Evolutionary conservation across 805 yeast genomes (phyloP), one percentile per base, ranked within the genome.

Genomic region (Suhomyces sp.): DNA sequence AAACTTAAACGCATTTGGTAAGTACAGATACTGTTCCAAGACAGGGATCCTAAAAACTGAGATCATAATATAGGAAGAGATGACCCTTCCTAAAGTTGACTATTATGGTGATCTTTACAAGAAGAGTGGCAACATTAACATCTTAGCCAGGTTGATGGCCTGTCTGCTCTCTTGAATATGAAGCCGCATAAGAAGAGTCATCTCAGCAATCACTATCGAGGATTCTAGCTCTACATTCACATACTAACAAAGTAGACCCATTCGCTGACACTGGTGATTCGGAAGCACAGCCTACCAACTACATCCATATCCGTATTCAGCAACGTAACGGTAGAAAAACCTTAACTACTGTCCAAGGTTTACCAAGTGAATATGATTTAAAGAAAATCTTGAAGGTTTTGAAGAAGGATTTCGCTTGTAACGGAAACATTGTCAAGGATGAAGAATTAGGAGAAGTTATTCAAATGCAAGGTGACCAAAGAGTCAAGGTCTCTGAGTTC

Each of bases 261-360:
- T 91, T 91, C 82, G 97, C 98, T 82, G 98, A 91, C 70, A 90
- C 97, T 72, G 98, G 97, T 76, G 98, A 91, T 79, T 95, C 93
- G 73, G 96, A 91, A 68, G 84, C 95, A 54, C 91, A 91, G 72
- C 85, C 95, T 60, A 81, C 95, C 42, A 88, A 87, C 75, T 88
- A 90, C 73, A 87, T 91, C 68, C 98, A 90, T 70, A 84, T 91
- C 66, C 95, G 98, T 77, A 91, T 95, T 65, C 98, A 91, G 72
- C 98, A 91, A 75, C 91, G 98, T 77, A 91, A 93, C 74, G 98
- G 98, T 63, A 90, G 98, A 74, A 91, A 91, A 72, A 91, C 98
- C 46, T 79, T 91, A 63, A 91, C 98, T 50, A 91, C 98, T 26
- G 98, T 91, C 44, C 98, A 93, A 73, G 98, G 98, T 60, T 78